Percentiles rank a stretch among this genome's conserved stretches.
These are phyloP conservation scores for Penstemon eatonii DNA, from an alignment of 257 asterid genomes.

Conservation along the genomic window DNA sequence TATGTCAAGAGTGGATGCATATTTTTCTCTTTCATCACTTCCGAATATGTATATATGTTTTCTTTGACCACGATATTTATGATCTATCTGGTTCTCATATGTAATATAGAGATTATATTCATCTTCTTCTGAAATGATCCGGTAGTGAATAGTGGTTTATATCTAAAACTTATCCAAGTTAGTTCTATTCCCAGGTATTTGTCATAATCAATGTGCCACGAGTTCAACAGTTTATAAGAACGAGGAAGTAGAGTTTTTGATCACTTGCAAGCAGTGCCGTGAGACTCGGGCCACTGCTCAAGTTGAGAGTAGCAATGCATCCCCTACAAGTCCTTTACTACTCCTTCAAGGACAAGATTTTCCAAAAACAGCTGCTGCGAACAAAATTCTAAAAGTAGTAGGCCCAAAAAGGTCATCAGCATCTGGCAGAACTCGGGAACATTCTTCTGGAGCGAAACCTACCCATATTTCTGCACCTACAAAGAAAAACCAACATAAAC, in stretches of 20 bases:
- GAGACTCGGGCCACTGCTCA: slow-evolving; percentile 34
- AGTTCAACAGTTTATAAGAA: slow-evolving; percentile 42
- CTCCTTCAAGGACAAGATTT: slow-evolving; percentile 45
- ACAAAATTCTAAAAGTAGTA: slow-evolving; percentile 35
- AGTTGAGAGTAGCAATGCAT: slow-evolving; percentile 37
- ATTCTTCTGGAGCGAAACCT: slow-evolving; percentile 42
- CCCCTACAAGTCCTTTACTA: slow-evolving; percentile 64
- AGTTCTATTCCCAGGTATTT: slow-evolving; percentile 50
- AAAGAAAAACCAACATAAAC: slow-evolving; percentile 39
- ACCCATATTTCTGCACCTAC: slow-evolving; percentile 32
- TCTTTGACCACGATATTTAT: neutral
- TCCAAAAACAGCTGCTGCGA: slow-evolving; percentile 30
- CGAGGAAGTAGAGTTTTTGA: slow-evolving; percentile 39
- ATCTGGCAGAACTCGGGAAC: slow-evolving; percentile 36
- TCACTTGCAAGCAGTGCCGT: slow-evolving; percentile 65
- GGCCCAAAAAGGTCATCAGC: slow-evolving; percentile 35
- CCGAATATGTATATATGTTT: neutral
- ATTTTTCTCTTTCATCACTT: neutral
- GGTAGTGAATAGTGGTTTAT: slow-evolving; percentile 10
- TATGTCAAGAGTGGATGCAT: neutral
- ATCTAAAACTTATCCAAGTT: slow-evolving; percentile 12
- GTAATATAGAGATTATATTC: slow-evolving; percentile 6
- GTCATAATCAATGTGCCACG: slow-evolving; percentile 63
- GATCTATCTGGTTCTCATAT: slow-evolving; percentile 1
- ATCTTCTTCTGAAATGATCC: slow-evolving; percentile 10